phyloP scores from a whole-genome alignment of 495 filamentous ascomycete genomes.

The Zalerion maritima region DNA sequence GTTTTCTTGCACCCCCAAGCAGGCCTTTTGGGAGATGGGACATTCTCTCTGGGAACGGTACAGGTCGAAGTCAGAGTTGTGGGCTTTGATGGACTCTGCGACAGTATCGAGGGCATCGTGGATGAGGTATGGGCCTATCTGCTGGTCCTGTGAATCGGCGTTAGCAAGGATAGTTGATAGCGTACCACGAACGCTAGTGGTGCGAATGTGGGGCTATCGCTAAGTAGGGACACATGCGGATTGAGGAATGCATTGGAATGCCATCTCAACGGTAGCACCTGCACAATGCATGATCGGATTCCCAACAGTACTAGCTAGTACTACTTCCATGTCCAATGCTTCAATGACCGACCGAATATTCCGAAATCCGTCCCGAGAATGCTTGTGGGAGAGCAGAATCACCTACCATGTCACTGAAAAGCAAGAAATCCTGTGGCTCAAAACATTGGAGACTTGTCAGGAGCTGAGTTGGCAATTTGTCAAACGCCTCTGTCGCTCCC shows the following conservation, averaged over 20 bases:
- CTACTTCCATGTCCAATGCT: too few relatives aligned
- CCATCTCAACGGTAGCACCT: too few relatives aligned
- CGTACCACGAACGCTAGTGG: too few relatives aligned
- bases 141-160: conserved; percentile 21
- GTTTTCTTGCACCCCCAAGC: too few relatives aligned
- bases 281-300: too few relatives aligned
- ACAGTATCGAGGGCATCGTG: conserved; percentile 38
- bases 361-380: too few relatives aligned
- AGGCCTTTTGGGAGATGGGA: conserved; percentile 23
- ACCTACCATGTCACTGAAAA: conserved; percentile 40
- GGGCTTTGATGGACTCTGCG: conserved; percentile 14
- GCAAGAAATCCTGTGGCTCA: conserved; percentile 30
- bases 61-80: conserved; percentile 37
- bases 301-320: too few relatives aligned
- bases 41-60: conserved; percentile 35
- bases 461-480: conserved; percentile 39
- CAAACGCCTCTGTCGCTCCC: conserved; percentile 38
- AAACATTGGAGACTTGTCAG: conserved; percentile 36
- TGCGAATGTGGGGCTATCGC: too few relatives aligned
- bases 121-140: conserved; percentile 31
- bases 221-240: too few relatives aligned
- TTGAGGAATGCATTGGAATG: too few relatives aligned
- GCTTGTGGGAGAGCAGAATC: not conserved
- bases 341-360: too few relatives aligned
- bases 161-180: conserved; percentile 1